Evolutionary conservation across 345 rosid genomes (phyloP).

Genomic region (Carallia brachiata): DNA sequence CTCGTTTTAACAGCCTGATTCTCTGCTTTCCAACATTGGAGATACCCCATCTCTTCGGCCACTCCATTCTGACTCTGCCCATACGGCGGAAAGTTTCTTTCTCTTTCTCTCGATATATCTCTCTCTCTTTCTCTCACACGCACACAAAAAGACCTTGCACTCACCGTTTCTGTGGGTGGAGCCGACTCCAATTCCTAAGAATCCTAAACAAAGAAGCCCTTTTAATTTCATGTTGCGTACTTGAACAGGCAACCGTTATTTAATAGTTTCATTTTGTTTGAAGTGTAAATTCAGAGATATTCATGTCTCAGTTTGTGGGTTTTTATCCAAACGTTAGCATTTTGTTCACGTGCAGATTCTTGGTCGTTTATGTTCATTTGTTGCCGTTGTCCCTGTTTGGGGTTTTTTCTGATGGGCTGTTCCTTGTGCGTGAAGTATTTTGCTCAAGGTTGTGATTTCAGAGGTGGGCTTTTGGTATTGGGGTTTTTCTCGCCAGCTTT

Average conservation of each 20-base stretch:
- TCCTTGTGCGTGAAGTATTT: conserved; percentile 38
- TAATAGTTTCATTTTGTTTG: neutral
- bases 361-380: conserved; percentile 25
- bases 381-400: conserved; percentile 27
- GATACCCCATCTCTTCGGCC: neutral
- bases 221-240: no score
- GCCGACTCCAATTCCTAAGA: no score
- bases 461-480: conserved; percentile 38
- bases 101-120: neutral
- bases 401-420: conserved; percentile 33
- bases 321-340: neutral
- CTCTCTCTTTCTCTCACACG: no score
- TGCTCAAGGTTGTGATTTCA: conserved; percentile 32
- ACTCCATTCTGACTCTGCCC: neutral
- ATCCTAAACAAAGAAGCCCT: no score
- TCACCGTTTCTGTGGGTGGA: neutral
- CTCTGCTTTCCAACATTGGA: neutral
- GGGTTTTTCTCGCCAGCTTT: conserved; percentile 40
- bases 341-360: conserved; percentile 32
- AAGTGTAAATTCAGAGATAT: neutral
- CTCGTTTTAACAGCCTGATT: conserved; percentile 1
- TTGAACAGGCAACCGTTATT: neutral
- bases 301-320: neutral
- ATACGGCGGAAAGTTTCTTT: no score
- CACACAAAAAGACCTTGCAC: neutral